Evolutionary conservation across 2,329 filamentous ascomycete species (phyloP).

Genomic region (Pseudogymnoascus sp.): DNA sequence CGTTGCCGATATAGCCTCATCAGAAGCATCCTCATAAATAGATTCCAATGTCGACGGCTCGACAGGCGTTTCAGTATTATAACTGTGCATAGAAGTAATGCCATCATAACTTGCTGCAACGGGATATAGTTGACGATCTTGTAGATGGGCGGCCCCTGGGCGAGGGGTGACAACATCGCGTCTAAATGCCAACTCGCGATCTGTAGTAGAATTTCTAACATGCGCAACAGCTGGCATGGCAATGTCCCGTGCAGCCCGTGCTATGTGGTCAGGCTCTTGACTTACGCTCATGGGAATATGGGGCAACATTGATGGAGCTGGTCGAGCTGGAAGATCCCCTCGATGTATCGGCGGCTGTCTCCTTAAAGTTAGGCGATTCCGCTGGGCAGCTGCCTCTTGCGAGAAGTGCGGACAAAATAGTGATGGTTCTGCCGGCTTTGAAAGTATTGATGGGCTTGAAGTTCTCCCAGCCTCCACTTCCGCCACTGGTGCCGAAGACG

Average conservation of each 20-base stretch:
- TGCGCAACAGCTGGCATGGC: not conserved
- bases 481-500: not conserved
- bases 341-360: not conserved
- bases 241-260: not conserved
- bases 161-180: not conserved
- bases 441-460: not conserved
- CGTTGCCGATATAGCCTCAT: not conserved
- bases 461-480: not conserved
- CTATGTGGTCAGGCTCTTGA: not conserved
- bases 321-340: not conserved
- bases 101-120: not conserved
- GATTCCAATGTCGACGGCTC: not conserved
- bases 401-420: not conserved
- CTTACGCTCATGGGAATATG: not conserved
- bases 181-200: not conserved
- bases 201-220: not conserved
- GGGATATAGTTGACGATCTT: not conserved
- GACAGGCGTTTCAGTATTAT: not conserved
- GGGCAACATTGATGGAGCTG: not conserved
- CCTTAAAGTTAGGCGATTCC: not conserved
- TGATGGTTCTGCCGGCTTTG: not conserved
- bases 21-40: not conserved
- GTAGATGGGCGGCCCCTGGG: not conserved
- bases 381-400: not conserved
- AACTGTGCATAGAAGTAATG: not conserved